Conservation (phyloP, 2,329 filamentous ascomycete species). For the Diaporthe australafricana region DNA sequence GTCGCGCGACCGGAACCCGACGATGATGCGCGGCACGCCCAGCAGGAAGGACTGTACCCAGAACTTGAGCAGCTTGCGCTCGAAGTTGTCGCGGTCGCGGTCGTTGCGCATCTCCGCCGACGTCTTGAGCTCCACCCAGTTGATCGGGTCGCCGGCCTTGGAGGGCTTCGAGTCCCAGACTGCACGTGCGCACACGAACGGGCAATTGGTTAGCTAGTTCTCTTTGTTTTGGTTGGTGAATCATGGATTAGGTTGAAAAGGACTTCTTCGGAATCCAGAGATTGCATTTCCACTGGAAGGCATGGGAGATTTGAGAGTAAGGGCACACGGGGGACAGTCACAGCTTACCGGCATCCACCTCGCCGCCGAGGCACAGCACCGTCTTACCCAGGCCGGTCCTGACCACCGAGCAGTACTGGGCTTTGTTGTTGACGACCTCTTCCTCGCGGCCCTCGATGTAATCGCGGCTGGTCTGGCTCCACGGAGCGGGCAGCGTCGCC, state of each 20-base stretch:
- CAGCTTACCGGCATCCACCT: slow-evolving; percentile 85
- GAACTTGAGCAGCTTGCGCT: slow-evolving; percentile 92
- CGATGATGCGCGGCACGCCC: slow-evolving; percentile 90
- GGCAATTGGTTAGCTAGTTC: not conserved
- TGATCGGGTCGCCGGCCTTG: slow-evolving; percentile 74
- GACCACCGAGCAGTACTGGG: slow-evolving; percentile 96
- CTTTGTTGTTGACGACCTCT: slow-evolving; percentile 84
- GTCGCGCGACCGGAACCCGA: slow-evolving; percentile 82
- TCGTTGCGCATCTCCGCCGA: slow-evolving; percentile 76
- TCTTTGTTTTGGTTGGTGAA: not conserved
- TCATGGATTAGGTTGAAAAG: slow-evolving; percentile 15
- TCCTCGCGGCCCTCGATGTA: slow-evolving; percentile 82
- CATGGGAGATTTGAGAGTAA: too few species aligned
- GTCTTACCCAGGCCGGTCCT: slow-evolving; percentile 85
- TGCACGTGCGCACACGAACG: slow-evolving; percentile 45
- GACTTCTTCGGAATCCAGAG: slow-evolving; percentile 1
- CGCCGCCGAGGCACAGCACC: slow-evolving; percentile 84
- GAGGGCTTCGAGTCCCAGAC: slow-evolving; percentile 87
- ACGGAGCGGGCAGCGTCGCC: slow-evolving; percentile 78
- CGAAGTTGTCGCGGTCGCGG: slow-evolving; percentile 79
- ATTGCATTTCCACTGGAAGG: too few species aligned
- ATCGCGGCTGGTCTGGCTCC: slow-evolving; percentile 77
- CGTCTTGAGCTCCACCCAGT: slow-evolving; percentile 97
- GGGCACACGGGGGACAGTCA: slow-evolving; percentile 9
- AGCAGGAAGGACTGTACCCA: slow-evolving; percentile 98